phyloP scores from a whole-genome alignment of 331 rosid genomes.

The Acacia pycnantha region DNA sequence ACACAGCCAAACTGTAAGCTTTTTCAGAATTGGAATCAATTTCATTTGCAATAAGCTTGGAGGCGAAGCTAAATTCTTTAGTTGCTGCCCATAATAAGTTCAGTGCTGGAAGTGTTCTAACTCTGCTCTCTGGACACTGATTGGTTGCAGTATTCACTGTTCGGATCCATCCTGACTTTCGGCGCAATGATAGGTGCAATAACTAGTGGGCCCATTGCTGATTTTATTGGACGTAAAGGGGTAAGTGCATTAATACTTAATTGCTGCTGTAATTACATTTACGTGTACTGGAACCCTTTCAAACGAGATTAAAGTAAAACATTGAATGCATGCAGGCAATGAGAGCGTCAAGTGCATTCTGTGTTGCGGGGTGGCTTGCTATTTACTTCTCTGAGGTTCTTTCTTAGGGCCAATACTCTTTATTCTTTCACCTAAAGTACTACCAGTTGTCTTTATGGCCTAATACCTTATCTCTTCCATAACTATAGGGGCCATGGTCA shows the following conservation, averaged over 20 bases:
- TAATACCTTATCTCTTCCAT: constrained; percentile 16
- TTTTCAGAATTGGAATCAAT: not conserved
- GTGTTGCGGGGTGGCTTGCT: constrained; percentile 80
- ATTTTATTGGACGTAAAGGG: constrained; percentile 72
- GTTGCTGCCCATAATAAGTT: not conserved
- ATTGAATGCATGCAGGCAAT: constrained; percentile 62
- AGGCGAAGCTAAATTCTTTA: not conserved
- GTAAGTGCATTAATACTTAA: constrained; percentile 37
- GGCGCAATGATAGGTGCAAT: constrained; percentile 86
- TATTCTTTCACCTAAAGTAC: constrained; percentile 9
- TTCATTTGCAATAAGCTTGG: not conserved
- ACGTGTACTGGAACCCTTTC: not conserved
- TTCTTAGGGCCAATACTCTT: constrained; percentile 13
- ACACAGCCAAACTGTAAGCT: not conserved
- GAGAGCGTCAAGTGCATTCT: constrained; percentile 73
- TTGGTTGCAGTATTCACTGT: constrained; percentile 77
- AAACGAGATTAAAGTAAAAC: not conserved
- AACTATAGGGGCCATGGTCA: constrained; percentile 52
- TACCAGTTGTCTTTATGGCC: constrained; percentile 10
- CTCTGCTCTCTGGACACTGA: not conserved
- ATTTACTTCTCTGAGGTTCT: constrained; percentile 80
- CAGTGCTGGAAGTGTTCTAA: constrained; percentile 13
- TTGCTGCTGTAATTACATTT: not conserved
- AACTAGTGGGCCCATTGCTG: constrained; percentile 64
- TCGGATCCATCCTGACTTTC: constrained; percentile 72